Base-by-base conservation (phyloP, 2,329 filamentous ascomycete genomes). In the Coniochaeta sp. region DNA sequence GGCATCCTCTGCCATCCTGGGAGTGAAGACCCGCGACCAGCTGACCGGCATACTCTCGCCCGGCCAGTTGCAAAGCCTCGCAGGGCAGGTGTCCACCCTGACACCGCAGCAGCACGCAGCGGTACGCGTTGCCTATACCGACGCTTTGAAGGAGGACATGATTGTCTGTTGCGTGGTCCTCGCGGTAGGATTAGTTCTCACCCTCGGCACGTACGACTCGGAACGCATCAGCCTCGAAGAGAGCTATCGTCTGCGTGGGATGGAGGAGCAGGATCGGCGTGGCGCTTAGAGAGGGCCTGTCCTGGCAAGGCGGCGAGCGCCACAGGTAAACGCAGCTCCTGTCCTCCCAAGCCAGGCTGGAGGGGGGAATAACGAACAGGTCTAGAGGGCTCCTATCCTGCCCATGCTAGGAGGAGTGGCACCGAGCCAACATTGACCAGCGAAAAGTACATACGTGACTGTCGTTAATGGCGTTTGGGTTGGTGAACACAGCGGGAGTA, bases 141-240 rank as follows among this genome's bases (percentile, higher is more conserved):
- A 75, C 12, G 75, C 80, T 2, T 81, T 82, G 63, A 72, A 65
- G 6, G 64, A 72, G 57, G 77, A 79, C 56, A 82, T 83, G 80
- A 70, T 71, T 54, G 72, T 79, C n/a, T 77, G 74, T 42, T 71
- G 74, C 1, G 72, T 72, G 2, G 65, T 82, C 16, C 71, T 77
- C 10, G 76, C 70, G 3, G 62, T 73, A 9, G 78, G 73, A 2
- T 63, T 79, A 16, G 17, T 82, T 3, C 64, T 73, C 2, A 72
- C 77, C 0, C 58, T 77, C 17, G 74, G 74, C 0, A 73, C 74
- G 0, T 80, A 74, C 60, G 73, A 71, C 7, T 71, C 70, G 19
- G 65, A 70, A 19, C 68, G 73, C 14, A 50, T 67, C 12, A 65
- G 69, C 1, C 52, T 73, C 12, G 59, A 59, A 28, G 71, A 73